A percentile compares a stretch with the other conserved stretches of the same genome.
phyloP scores from a whole-genome alignment of 176 grass and related monocot genomes.

The Aegilops speltoides region DNA sequence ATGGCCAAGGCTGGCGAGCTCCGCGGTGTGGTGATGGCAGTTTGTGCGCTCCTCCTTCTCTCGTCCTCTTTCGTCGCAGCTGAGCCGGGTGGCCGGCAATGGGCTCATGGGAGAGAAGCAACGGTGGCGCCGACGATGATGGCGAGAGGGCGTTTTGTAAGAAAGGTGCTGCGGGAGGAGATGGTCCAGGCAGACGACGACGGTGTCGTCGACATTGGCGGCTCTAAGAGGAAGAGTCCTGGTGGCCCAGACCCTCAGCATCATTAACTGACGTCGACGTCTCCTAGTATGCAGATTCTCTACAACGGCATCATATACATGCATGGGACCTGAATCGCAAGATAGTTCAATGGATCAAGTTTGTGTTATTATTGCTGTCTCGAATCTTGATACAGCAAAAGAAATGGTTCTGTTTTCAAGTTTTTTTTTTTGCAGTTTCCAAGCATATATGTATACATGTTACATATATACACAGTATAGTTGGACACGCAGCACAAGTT shows the following conservation, averaged over 20 bases:
- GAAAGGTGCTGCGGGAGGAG: constrained; percentile 12
- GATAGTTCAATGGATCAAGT: neutral
- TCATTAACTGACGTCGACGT: constrained; percentile 7
- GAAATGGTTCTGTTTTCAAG: no score
- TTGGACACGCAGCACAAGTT: neutral
- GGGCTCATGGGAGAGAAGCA: neutral
- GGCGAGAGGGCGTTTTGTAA: neutral
- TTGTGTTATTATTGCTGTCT: neutral
- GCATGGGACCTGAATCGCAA: neutral
- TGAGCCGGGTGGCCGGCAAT: neutral
- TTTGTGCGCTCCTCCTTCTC: neutral
- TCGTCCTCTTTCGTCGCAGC: neutral
- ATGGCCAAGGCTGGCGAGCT: neutral
- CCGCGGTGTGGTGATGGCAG: neutral
- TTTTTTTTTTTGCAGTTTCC: no score
- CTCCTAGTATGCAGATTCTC: neutral
- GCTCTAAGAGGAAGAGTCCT: constrained; percentile 56
- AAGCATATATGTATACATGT: neutral
- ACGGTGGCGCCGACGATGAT: neutral
- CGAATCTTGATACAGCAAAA: neutral
- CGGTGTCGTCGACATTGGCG: neutral
- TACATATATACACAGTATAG: neutral
- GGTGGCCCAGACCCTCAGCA: constrained; percentile 67
- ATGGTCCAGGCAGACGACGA: neutral
- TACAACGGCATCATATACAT: no score